Percentiles rank a stretch among this genome's conserved stretches.
These are phyloP conservation scores for Fusarium sp. DNA, from an alignment of 2,329 filamentous ascomycete species.

Conservation along the genomic window DNA sequence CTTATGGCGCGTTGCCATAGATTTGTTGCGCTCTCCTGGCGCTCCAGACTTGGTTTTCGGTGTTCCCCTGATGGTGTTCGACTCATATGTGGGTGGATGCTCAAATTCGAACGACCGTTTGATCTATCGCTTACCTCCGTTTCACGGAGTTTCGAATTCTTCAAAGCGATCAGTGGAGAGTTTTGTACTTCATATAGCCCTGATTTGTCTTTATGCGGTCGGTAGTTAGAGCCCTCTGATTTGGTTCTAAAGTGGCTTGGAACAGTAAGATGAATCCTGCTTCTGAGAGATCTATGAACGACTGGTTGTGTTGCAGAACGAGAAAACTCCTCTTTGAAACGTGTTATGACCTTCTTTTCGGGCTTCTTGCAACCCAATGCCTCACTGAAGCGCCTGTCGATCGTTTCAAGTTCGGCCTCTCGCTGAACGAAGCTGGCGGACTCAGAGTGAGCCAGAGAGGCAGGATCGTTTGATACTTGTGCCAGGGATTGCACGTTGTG, in stretches of 20 bases:
- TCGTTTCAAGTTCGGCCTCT: slow-evolving; percentile 56
- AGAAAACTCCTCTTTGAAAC: slow-evolving; percentile 58
- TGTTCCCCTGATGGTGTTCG: slow-evolving; percentile 19
- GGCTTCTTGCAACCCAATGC: slow-evolving; percentile 50
- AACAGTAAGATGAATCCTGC: slow-evolving; percentile 54
- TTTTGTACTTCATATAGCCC: not conserved
- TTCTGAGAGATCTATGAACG: slow-evolving; percentile 51
- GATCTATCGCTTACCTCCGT: slow-evolving; percentile 19
- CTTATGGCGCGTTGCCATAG: slow-evolving; percentile 49
- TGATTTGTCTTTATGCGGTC: not conserved
- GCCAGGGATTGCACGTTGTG: not conserved
- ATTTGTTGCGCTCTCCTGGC: slow-evolving; percentile 44
- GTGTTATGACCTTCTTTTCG: slow-evolving; percentile 52
- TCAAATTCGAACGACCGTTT: slow-evolving; percentile 37
- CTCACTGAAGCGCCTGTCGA: slow-evolving; percentile 59
- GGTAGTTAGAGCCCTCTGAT: slow-evolving; percentile 12
- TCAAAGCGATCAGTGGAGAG: not conserved
- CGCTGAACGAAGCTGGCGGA: slow-evolving; percentile 56
- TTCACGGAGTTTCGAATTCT: not conserved
- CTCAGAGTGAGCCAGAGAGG: slow-evolving; percentile 50
- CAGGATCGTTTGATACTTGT: not conserved
- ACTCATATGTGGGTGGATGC: slow-evolving; percentile 32
- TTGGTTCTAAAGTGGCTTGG: slow-evolving; percentile 49
- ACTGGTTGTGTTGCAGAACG: slow-evolving; percentile 12
- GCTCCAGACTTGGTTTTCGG: slow-evolving; percentile 21